These are phyloP conservation scores for Termitomyces sp. DNA, from an alignment of 768 basidiomycete species.

Conservation along the genomic window DNA sequence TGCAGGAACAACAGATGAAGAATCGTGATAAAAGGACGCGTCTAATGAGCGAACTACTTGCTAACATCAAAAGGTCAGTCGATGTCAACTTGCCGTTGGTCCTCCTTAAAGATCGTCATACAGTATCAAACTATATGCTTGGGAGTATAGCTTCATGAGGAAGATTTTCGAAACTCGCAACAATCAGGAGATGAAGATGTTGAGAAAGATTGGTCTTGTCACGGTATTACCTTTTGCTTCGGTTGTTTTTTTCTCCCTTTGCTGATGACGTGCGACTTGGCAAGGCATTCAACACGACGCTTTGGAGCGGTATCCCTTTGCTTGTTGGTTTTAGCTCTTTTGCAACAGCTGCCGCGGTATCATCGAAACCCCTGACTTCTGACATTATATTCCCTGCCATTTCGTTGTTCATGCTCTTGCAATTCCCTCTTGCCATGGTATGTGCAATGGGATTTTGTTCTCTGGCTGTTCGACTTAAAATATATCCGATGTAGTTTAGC, in stretches of 20 bases:
- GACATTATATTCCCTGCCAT: conserved; percentile 97
- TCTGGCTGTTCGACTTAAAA: background rate
- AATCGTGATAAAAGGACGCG: conserved; percentile 79
- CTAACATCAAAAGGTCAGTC: conserved; percentile 77
- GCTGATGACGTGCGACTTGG: background rate
- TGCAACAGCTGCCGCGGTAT: conserved; percentile 59
- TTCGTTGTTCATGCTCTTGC: conserved; percentile 80
- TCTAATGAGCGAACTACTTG: conserved; percentile 90
- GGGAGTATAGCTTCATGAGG: conserved; percentile 88
- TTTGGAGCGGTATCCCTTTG: conserved; percentile 69
- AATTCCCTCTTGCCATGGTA: conserved; percentile 84
- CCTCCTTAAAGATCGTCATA: background rate
- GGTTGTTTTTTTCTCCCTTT: background rate
- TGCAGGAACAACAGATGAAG: conserved; percentile 92
- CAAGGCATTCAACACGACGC: conserved; percentile 51
- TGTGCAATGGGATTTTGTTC: conserved; percentile 11
- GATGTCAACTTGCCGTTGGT: background rate
- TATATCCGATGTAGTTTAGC: conserved; percentile 41
- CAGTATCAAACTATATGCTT: conserved; percentile 88
- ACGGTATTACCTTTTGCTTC: conserved; percentile 36
- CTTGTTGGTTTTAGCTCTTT: conserved; percentile 83
- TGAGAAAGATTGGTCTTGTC: conserved; percentile 75
- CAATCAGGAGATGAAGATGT: conserved; percentile 73
- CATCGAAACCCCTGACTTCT: conserved; percentile 68
- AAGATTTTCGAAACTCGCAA: conserved; percentile 78